Base-by-base conservation (phyloP, 768 basidiomycete species). In the Boletus sensibilis region DNA sequence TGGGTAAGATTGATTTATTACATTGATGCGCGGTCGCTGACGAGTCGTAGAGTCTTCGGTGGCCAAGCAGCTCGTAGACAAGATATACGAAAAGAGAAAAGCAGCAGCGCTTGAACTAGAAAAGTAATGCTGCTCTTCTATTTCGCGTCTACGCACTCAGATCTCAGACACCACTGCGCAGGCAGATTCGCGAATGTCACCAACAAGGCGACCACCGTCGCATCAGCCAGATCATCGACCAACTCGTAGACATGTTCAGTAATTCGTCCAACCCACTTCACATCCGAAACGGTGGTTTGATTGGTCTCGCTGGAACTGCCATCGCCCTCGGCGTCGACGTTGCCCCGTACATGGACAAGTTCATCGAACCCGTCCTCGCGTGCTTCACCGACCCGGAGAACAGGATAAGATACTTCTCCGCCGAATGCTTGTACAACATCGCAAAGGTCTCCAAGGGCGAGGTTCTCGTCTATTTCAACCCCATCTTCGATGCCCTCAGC, bases 371-470 rank as follows among this genome's bases (percentile, higher is more conserved):
- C 3, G 81, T 99, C 33, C 82, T 98, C 27, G 82, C 83, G 51
- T 97, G 96, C 74, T 97, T 99, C 72, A 84, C 88, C 58, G 97
- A 99, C 71, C 81, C 88, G 2, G 96, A 98, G 78, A 94, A 92
- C 74, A 82, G 94, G 68, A 93, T 98, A 57, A 85, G 94, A 42
- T 99, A 98, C 75, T 98, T 97, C 77, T 96, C 96, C 6, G 95
- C 94, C 25, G 97, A 99, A 70, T 96, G 94, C 67, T 76, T 99
- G 60, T 99, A 99, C 77, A 99, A 99, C 74, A 95, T 99, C 60
- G 92, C 91, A 27, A 93, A 95, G 73, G 95, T 97, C 16, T 96
- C 94, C 33, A 96, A 97, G 66, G 97, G 96, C 38, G 96, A 98
- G 72, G 88, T 98, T 33, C 76, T 99, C 55, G 85, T 98, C 14